These are phyloP conservation scores for Colletotrichum ledebouriae DNA, from an alignment of 2,329 filamentous ascomycete genomes.

Conservation along the genomic window DNA sequence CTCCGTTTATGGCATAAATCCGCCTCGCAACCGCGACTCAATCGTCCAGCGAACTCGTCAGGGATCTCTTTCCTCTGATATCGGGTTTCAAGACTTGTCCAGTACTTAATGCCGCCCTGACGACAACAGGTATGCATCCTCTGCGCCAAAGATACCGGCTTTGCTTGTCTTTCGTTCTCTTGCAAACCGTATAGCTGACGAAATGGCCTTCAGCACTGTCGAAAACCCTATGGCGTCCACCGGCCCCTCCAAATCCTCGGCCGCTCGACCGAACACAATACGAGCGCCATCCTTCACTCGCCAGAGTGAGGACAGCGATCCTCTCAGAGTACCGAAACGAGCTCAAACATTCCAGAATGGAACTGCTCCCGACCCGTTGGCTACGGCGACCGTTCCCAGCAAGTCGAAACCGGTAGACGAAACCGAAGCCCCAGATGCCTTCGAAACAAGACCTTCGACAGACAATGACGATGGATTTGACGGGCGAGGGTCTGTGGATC, in stretches of 20 bases:
- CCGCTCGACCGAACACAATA: constrained; percentile 49
- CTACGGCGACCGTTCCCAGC: constrained; percentile 23
- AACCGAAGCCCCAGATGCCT: constrained; percentile 58
- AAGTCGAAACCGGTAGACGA: constrained; percentile 43
- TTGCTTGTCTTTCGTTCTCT: neutral
- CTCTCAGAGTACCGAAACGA: constrained; percentile 55
- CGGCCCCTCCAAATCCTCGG: constrained; percentile 47
- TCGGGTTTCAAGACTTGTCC: constrained; percentile 41
- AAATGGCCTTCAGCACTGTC: constrained; percentile 38
- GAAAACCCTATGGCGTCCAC: constrained; percentile 51
- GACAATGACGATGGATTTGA: constrained; percentile 62
- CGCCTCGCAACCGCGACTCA: constrained; percentile 32
- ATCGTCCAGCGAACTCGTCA: constrained; percentile 25
- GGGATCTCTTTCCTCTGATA: constrained; percentile 41
- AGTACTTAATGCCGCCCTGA: constrained; percentile 38
- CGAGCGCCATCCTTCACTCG: constrained; percentile 50
- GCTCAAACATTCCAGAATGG: constrained; percentile 62
- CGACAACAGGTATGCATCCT: constrained; percentile 16
- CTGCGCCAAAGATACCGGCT: neutral
- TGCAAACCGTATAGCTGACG: constrained; percentile 18
- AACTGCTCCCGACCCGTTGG: constrained; percentile 47
- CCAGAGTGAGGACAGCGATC: constrained; percentile 50
- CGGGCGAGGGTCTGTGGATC: constrained; percentile 73
- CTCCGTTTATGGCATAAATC: constrained; percentile 42
- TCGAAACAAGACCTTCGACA: constrained; percentile 60